These are phyloP conservation scores for Mariannaea elegans DNA, from an alignment of 2,329 filamentous ascomycete genomes.

Conservation along the genomic window DNA sequence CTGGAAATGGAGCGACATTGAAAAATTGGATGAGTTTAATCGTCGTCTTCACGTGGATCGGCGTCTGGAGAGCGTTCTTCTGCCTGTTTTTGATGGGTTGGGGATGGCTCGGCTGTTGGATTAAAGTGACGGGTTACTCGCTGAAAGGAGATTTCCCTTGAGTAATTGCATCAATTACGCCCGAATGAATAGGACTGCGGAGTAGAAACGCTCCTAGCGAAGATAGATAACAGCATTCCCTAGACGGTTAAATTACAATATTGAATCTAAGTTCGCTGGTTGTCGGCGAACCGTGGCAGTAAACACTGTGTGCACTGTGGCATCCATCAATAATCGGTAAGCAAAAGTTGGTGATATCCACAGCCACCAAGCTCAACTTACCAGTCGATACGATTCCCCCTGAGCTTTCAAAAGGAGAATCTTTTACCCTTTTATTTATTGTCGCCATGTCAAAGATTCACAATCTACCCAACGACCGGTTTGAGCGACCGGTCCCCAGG, in stretches of 20 bases:
- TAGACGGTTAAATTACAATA: background rate
- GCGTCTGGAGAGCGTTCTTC: background rate
- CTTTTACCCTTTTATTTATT: background rate
- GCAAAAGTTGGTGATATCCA: background rate
- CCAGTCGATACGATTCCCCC: background rate
- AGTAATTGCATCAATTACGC: no score
- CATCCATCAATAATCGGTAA: background rate
- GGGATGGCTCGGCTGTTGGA: background rate
- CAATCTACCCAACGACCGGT: background rate
- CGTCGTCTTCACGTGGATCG: background rate
- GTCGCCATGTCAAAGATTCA: background rate
- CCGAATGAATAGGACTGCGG: no score
- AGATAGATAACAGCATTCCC: no score
- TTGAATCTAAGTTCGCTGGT: background rate
- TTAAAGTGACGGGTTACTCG: no score
- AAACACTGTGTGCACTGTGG: background rate
- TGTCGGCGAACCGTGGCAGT: background rate
- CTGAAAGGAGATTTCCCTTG: no score
- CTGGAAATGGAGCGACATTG: no score
- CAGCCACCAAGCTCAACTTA: background rate
- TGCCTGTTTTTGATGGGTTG: background rate
- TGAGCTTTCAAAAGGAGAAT: background rate
- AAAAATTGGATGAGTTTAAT: no score
- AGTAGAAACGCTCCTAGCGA: no score
- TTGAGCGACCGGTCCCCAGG: conserved; percentile 54